These are phyloP conservation scores for Pichiaceae sp. DNA, from an alignment of 1,139 yeast genomes.

Conservation along the genomic window DNA sequence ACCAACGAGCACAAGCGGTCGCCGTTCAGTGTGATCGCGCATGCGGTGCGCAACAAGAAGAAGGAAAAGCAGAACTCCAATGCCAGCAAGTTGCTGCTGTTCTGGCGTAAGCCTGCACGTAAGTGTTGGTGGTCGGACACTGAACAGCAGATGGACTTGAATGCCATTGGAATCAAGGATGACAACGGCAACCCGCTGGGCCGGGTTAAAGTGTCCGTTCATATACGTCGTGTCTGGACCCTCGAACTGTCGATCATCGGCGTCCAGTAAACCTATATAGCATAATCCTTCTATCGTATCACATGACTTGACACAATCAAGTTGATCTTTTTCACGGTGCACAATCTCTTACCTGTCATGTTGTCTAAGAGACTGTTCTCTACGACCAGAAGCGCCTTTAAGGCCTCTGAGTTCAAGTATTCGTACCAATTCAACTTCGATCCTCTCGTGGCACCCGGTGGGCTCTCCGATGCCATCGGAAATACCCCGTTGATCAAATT, in stretches of 20 bases:
- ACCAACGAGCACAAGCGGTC: slow-evolving; percentile 29
- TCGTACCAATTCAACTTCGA: slow-evolving; percentile 14
- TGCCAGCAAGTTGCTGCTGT: slow-evolving; percentile 71
- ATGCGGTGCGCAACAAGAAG: slow-evolving; percentile 36
- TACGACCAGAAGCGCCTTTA: neutral
- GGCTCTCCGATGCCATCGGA: slow-evolving; percentile 41
- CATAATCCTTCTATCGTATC: neutral
- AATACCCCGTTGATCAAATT: slow-evolving; percentile 75
- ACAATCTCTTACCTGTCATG: neutral
- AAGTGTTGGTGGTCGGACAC: slow-evolving; percentile 98
- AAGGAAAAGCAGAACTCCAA: slow-evolving; percentile 29
- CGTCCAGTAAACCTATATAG: slow-evolving; percentile 29
- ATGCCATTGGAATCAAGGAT: slow-evolving; percentile 20
- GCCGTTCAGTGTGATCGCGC: slow-evolving; percentile 38
- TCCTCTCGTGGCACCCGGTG: slow-evolving; percentile 15
- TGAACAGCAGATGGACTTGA: slow-evolving; percentile 42
- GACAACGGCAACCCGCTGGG: slow-evolving; percentile 14
- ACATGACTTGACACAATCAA: neutral
- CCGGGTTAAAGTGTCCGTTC: slow-evolving; percentile 40
- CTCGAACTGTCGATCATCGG: slow-evolving; percentile 61
- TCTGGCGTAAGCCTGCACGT: slow-evolving; percentile 98
- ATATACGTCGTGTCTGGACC: slow-evolving; percentile 80
- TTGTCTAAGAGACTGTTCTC: slow-evolving; percentile 6
- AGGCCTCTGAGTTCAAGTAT: neutral
- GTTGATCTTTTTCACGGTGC: neutral